Conservation (phyloP, 495 filamentous ascomycete species). For the Aspergillus nanangensis region DNA sequence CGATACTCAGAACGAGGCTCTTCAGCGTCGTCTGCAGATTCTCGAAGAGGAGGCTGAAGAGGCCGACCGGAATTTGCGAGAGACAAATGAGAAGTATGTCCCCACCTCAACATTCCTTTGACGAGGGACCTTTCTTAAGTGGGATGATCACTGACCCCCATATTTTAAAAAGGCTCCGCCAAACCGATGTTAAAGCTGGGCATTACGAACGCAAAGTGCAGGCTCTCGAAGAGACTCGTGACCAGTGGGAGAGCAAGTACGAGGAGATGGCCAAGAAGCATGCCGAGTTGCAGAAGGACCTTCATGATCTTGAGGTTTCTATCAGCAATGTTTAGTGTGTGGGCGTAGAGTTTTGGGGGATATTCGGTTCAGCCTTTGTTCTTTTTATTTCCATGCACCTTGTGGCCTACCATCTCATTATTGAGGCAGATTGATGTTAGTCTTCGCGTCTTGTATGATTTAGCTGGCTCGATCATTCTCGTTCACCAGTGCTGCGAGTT, state of each 20-base stretch:
- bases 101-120: not conserved
- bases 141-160: too few relatives aligned
- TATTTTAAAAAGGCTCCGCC: conserved; percentile 97
- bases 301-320: conserved; percentile 81
- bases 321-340: conserved; percentile 80
- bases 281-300: conserved; percentile 76
- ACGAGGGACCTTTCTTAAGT: too few relatives aligned
- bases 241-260: conserved; percentile 94
- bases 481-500: conserved; percentile 7
- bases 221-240: conserved; percentile 81
- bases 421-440: not conserved
- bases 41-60: conserved; percentile 97
- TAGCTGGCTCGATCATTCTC: conserved; percentile 8
- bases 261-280: conserved; percentile 94
- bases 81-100: conserved; percentile 96
- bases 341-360: conserved; percentile 25
- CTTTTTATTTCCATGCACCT: conserved; percentile 20
- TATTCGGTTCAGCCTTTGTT: conserved; percentile 28
- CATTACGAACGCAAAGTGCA: conserved; percentile 99
- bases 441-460: conserved; percentile 7
- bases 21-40: conserved; percentile 88
- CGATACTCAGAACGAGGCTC: conserved; percentile 78
- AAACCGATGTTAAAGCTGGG: conserved; percentile 97
- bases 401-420: conserved; percentile 21
- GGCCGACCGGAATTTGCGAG: conserved; percentile 87